Conservation (phyloP, 192 early-diverging fungal species). For the Coemansia sp. region DNA sequence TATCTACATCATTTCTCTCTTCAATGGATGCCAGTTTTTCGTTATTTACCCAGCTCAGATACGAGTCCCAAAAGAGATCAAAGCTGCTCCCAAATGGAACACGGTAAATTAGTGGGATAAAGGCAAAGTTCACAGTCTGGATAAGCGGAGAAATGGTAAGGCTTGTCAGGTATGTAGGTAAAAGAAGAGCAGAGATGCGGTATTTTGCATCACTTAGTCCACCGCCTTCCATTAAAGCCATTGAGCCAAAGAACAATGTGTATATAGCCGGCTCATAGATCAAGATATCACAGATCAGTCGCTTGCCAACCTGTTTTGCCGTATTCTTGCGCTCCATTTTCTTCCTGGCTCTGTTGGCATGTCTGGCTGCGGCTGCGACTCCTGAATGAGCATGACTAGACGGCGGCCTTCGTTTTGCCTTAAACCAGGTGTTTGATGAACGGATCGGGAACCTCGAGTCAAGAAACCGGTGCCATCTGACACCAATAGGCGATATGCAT, state of each 20-base stretch:
- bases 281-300: constrained; percentile 39
- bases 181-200: constrained; percentile 25
- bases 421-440: constrained; percentile 50
- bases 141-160: constrained; percentile 70
- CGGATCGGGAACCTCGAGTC: constrained; percentile 51
- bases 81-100: constrained; percentile 74
- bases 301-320: constrained; percentile 45
- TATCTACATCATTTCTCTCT: not conserved
- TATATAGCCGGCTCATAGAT: constrained; percentile 53
- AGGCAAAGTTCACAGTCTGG: constrained; percentile 74
- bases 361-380: constrained; percentile 3
- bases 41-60: constrained; percentile 74
- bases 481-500: constrained; percentile 48
- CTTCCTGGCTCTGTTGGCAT: constrained; percentile 25
- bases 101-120: constrained; percentile 68
- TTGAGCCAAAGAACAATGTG: constrained; percentile 44
- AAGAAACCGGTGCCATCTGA: constrained; percentile 54
- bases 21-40: constrained; percentile 42
- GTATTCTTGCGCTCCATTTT: constrained; percentile 31
- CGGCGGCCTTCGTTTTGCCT: constrained; percentile 22
- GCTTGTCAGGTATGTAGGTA: constrained; percentile 50
- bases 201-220: constrained; percentile 30
- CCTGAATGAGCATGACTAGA: constrained; percentile 11
- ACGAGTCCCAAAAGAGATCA: constrained; percentile 76
- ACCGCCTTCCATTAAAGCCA: constrained; percentile 53